Evolutionary conservation across 768 basidiomycete genomes (phyloP).

Genomic region (Lentinula detonsa): DNA sequence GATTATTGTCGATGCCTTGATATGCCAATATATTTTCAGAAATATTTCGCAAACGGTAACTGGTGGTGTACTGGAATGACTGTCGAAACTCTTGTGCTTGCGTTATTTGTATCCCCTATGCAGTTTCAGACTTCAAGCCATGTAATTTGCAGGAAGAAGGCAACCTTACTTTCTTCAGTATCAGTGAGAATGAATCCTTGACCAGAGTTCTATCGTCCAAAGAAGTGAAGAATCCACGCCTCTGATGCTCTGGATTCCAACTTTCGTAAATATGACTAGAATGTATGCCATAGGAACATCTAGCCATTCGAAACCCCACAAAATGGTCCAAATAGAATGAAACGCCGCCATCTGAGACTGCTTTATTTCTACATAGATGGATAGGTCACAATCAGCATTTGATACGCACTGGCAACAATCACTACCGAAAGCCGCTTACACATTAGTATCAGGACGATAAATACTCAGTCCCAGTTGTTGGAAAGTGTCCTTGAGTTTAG

Average conservation of each 20-base stretch:
- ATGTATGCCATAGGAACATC: constrained; percentile 30
- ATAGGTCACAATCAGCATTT: not conserved
- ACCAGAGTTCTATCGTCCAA: constrained; percentile 19
- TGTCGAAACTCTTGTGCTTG: not conserved
- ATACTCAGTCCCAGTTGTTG: constrained; percentile 26
- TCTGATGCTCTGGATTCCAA: constrained; percentile 26
- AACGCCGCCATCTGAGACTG: constrained; percentile 35
- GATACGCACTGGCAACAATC: not conserved
- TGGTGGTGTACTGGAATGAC: not conserved
- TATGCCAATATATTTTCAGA: not conserved
- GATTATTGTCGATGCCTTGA: not conserved
- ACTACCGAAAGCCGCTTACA: constrained; percentile 25
- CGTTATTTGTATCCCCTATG: not conserved
- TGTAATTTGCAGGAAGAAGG: not conserved
- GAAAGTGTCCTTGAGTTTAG: constrained; percentile 30
- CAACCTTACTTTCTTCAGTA: constrained; percentile 20
- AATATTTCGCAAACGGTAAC: not conserved
- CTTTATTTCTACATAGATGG: constrained; percentile 28
- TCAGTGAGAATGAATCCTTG: constrained; percentile 19
- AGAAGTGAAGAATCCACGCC: constrained; percentile 18
- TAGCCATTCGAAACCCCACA: constrained; percentile 29
- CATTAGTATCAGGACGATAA: constrained; percentile 36
- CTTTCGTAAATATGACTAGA: too few species aligned
- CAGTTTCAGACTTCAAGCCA: too few species aligned
- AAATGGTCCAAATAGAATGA: constrained; percentile 32